A percentile compares a stretch with the other conserved stretches of the same genome.
Conservation (phyloP, 331 rosid genomes). For the Quercus tomentella region DNA sequence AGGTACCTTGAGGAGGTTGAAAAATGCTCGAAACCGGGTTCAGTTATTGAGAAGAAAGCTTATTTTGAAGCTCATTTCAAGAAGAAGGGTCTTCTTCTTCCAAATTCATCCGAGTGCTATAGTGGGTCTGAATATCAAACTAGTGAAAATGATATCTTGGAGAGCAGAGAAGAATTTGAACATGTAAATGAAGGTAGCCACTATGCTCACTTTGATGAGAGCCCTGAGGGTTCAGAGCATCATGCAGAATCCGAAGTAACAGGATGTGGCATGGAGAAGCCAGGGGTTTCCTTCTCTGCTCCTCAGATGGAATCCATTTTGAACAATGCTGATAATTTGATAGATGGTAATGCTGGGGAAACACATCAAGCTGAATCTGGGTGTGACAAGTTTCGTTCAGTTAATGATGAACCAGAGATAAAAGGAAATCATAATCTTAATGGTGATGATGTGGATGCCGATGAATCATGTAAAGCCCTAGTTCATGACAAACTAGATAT, state of each 20-base stretch:
- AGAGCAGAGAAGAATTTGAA: slow-evolving; percentile 41
- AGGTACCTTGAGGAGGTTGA: slow-evolving; percentile 78
- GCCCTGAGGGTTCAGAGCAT: slow-evolving; percentile 35
- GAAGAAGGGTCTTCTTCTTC: slow-evolving; percentile 53
- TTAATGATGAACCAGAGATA: slow-evolving; percentile 1
- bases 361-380: slow-evolving; percentile 23
- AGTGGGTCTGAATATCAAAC: slow-evolving; percentile 19
- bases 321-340: slow-evolving; percentile 18
- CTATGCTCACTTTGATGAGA: slow-evolving; percentile 36
- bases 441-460: not conserved
- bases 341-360: slow-evolving; percentile 25
- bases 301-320: slow-evolving; percentile 22
- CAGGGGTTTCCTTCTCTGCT: slow-evolving; percentile 27
- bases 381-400: slow-evolving; percentile 8
- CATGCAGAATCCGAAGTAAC: slow-evolving; percentile 28
- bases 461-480: not conserved
- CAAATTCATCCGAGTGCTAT: slow-evolving; percentile 21
- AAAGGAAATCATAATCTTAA: not conserved
- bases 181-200: slow-evolving; percentile 28
- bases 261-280: slow-evolving; percentile 28
- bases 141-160: slow-evolving; percentile 36
- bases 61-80: slow-evolving; percentile 77
- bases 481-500: slow-evolving; percentile 19
- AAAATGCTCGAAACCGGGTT: slow-evolving; percentile 72
- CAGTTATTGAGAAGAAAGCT: slow-evolving; percentile 63